Percentiles rank a stretch among this genome's conserved stretches.
Evolutionary conservation across 2,329 filamentous ascomycete species (phyloP).

Genomic region (Nemania diffusa): DNA sequence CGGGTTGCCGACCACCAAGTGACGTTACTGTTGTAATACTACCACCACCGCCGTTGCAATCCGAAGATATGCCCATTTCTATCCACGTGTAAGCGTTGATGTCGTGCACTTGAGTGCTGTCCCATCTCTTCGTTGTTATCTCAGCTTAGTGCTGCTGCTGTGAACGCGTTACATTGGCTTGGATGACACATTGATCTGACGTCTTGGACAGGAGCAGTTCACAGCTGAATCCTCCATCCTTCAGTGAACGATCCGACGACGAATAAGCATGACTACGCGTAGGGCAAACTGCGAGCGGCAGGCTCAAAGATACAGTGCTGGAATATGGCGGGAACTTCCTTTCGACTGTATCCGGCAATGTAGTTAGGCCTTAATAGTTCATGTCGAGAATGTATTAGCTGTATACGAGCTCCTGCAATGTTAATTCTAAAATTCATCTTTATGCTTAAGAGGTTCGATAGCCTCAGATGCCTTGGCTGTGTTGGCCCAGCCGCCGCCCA

Average conservation of each 20-base stretch:
- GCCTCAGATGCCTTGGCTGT: not conserved
- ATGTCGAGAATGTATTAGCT: not conserved
- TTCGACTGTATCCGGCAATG: slow-evolving; percentile 16
- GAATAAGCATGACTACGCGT: slow-evolving; percentile 5
- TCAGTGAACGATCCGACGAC: slow-evolving; percentile 1
- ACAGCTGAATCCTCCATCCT: slow-evolving; percentile 30
- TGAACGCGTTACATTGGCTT: slow-evolving; percentile 31
- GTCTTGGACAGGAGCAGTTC: slow-evolving; percentile 15
- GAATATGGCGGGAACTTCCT: slow-evolving; percentile 18
- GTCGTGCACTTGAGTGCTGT: slow-evolving; percentile 27
- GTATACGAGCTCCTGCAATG: slow-evolving; percentile 4
- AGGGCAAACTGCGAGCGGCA: slow-evolving; percentile 13
- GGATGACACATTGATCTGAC: slow-evolving; percentile 29
- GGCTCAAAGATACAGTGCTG: slow-evolving; percentile 12
- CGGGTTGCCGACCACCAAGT: slow-evolving; percentile 20
- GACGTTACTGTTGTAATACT: slow-evolving; percentile 28
- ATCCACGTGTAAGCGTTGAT: slow-evolving; percentile 31
- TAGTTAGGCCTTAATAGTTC: slow-evolving; percentile 1
- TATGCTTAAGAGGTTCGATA: not conserved
- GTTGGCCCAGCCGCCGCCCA: not conserved
- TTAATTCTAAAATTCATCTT: not conserved
- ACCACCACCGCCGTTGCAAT: slow-evolving; percentile 33
- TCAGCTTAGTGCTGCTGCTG: slow-evolving; percentile 23
- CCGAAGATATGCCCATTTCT: slow-evolving; percentile 34
- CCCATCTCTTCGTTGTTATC: slow-evolving; percentile 22